Evolutionary conservation across 1,284 basidiomycete genomes (phyloP).

Genomic region (Schizophyllum commune): DNA sequence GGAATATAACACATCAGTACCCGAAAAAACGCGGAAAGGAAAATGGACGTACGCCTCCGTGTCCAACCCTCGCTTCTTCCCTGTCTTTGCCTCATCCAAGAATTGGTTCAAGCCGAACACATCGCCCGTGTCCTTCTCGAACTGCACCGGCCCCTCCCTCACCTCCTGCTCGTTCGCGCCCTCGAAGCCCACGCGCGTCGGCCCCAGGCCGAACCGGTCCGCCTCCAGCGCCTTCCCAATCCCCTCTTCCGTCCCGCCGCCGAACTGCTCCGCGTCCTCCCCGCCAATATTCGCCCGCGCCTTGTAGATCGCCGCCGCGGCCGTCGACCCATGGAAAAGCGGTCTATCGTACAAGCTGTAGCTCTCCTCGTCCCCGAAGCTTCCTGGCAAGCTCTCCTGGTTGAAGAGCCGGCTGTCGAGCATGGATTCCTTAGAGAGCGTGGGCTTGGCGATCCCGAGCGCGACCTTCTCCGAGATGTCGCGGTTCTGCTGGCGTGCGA

Average conservation of each 20-base stretch:
- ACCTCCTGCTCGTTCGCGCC: constrained; percentile 79
- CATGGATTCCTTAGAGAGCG: constrained; percentile 92
- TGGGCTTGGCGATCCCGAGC: constrained; percentile 94
- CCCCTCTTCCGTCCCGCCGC: constrained; percentile 92
- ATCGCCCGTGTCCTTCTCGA: constrained; percentile 95
- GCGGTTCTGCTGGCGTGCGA: constrained; percentile 93
- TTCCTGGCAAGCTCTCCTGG: constrained; percentile 77
- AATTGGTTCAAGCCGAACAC: constrained; percentile 99
- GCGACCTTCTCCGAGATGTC: constrained; percentile 99
- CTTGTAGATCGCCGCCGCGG: constrained; percentile 97
- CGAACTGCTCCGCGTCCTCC: constrained; percentile 84
- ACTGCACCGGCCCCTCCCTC: constrained; percentile 93
- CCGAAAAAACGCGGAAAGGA: constrained; percentile 1
- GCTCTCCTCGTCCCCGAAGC: constrained; percentile 87
- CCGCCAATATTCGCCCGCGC: constrained; percentile 79
- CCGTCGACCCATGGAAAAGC: constrained; percentile 91
- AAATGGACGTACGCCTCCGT: constrained; percentile 52
- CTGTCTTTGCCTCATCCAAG: constrained; percentile 93
- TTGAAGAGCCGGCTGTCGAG: constrained; percentile 97
- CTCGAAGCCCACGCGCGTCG: constrained; percentile 81
- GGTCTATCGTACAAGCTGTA: constrained; percentile 96
- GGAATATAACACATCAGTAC: constrained; percentile 12
- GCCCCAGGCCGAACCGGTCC: constrained; percentile 92
- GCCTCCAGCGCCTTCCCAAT: constrained; percentile 86
- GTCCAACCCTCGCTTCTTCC: constrained; percentile 84